Evolutionary conservation across 2,329 filamentous ascomycete species (phyloP), one percentile per base, ranked within the genome.

Genomic region (Pestalotiopsis sp.): DNA sequence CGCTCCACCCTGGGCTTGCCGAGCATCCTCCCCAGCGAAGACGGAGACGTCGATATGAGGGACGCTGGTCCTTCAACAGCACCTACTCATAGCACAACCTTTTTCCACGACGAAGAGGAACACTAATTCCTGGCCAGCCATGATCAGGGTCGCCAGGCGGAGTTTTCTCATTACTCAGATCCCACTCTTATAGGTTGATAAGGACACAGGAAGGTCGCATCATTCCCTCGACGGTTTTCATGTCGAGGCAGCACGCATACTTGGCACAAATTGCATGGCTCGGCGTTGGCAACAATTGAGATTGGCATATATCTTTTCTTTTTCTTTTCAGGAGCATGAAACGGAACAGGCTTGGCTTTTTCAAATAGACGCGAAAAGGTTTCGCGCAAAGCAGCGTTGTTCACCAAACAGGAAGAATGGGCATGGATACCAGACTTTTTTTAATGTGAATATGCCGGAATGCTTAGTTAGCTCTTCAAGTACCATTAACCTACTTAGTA

Each of bases 21-120:
- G 12, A 66, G 45, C 70, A 20, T 67, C 11, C 52, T 39, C 20
- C 70, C 72, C 0, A 74, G 73, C 11, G 81, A 82, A 9, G 73
- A 79, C 20, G 82, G 84, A 66, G 87, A 89, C 67, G 80, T 89
- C 38, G 84, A 86, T 25, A 89, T 89, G 87, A 77, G 82, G 52
- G 88, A 90, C 70, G 86, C 84, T 25, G 85, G 84, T 5, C 85
- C 87, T 6, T 86, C 86, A 9, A 87, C 86, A 2, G 87, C 87
- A 9, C 85, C 87, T 14, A 81, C 80, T 62, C 81, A 80, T 59
- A 84, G 81, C 73, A 79, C 81, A 39, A 84, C 82, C 0, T 88
- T 88, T 73, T 87, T 88, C 75, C 82, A 83, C 68, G 84, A 87
- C 69, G 80, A 85, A 66, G 77, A 73, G 69, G 45, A 62, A 17